A percentile compares a stretch with the other conserved stretches of the same genome.
phyloP scores from a whole-genome alignment of 176 grass and related monocot species.

The Puya raimondii region DNA sequence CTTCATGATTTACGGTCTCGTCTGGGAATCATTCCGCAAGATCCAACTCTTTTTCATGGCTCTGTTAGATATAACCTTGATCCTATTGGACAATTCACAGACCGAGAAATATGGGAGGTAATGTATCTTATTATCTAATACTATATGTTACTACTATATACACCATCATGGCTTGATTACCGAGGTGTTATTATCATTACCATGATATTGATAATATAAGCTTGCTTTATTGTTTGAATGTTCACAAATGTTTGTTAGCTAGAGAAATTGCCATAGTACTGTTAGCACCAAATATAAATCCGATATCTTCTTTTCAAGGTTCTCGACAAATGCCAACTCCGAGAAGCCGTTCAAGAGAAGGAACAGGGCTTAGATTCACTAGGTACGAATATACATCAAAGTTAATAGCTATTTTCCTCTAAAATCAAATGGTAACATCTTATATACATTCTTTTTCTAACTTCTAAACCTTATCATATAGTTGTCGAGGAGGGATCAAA shows the following conservation, averaged over 20 bases:
- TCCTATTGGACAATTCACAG: constrained; percentile 48
- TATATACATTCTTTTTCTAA: background rate
- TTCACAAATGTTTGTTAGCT: background rate
- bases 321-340: constrained; percentile 87
- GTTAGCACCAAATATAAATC: background rate
- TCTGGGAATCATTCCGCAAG: constrained; percentile 93
- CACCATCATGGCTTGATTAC: background rate
- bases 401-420: background rate
- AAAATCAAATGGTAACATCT: background rate
- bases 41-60: constrained; percentile 85
- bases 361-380: constrained; percentile 62
- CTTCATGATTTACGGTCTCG: constrained; percentile 83
- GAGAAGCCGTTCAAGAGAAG: constrained; percentile 77
- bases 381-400: constrained; percentile 28
- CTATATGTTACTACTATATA: background rate
- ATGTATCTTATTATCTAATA: background rate
- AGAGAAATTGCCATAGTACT: background rate
- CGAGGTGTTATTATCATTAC: background rate
- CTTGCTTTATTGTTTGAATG: background rate
- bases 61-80: constrained; percentile 84
- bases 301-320: constrained; percentile 28
- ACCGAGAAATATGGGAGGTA: constrained; percentile 90
- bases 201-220: background rate
- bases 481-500: constrained; percentile 86
- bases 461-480: constrained; percentile 12